Evolutionary conservation across 495 filamentous ascomycete species (phyloP), one percentile per base, ranked within the genome.

Genomic region (Immersiella caudata): DNA sequence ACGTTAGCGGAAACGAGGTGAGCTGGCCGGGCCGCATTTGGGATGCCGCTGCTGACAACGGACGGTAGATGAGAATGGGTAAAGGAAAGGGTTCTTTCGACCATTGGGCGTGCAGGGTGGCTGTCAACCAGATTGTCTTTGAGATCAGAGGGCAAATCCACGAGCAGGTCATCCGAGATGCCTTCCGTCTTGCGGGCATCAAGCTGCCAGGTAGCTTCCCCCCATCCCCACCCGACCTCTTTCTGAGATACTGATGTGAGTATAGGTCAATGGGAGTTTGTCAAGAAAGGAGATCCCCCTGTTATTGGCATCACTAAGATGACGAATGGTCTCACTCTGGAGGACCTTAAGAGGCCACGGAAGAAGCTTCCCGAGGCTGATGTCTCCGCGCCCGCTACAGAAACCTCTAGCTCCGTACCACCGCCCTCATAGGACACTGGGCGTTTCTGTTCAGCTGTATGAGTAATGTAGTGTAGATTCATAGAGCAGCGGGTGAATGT

Each of bases 71-170:
- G 70, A 89, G 96, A 84, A 99, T 99, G 95, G 96, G 95, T 79
- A 98, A 97, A 82, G 95, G 95, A 77, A 99, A 98, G 81, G 95
- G 95, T 70, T 90, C 88, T 68, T 97, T 98, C 79, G 95, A 98
- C 79, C 91, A 95, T 80, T 99, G 95, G 95, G 92, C 94, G 27
- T 84, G 90, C 18, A 88, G 94, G 72, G 87, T 97, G 67, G 88
- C 91, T 14, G 91, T 97, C 64, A 94, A 90, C 78, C 90, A 92
- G 76, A 84, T 99, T 49, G 82, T 98, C 18, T 93, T 99, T 68
- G 95, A 99, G 80, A 80, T 99, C 67, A 93, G 91, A 76, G 96
- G 94, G 29, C 85, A 93, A 69, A 67, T 97, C 64, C 95, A 99
- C 84, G 95, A 99, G 82, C 90, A 97, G 82, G 85, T 99, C 73